phyloP scores from a whole-genome alignment of 495 filamentous ascomycete species.

The Parathielavia appendiculata region DNA sequence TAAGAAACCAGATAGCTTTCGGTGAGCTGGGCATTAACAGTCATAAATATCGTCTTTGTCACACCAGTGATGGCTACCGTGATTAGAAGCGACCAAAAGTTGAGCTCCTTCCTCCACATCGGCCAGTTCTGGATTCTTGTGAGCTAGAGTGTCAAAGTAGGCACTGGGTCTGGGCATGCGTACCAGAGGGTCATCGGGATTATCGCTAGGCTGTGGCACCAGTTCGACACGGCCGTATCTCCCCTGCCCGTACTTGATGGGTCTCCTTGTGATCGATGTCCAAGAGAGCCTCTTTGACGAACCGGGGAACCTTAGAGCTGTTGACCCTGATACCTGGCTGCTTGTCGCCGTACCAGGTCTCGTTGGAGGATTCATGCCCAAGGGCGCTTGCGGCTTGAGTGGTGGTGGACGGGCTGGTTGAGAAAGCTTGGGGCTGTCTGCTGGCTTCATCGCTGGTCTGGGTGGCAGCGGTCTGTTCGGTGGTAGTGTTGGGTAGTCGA shows the following conservation, averaged over 20 bases:
- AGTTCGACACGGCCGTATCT: conserved; percentile 42
- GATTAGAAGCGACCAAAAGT: conserved; percentile 39
- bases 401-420: conserved; percentile 23
- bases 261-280: conserved; percentile 33
- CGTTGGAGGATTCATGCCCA: conserved; percentile 29
- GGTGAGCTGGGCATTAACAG: conserved; percentile 41
- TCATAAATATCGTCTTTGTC: conserved; percentile 48
- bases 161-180: not conserved
- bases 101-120: conserved; percentile 45
- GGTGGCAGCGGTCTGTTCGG: conserved; percentile 32
- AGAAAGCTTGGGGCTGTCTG: conserved; percentile 15
- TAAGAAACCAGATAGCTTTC: conserved; percentile 40
- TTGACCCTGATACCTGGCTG: conserved; percentile 13
- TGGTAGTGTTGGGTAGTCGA: conserved; percentile 18
- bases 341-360: conserved; percentile 26
- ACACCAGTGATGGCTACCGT: conserved; percentile 39
- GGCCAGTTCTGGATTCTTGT: conserved; percentile 44
- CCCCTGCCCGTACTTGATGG: conserved; percentile 45
- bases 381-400: conserved; percentile 21
- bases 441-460: conserved; percentile 20
- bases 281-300: conserved; percentile 36
- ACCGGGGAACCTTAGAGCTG: conserved; percentile 24
- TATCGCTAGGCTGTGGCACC: conserved; percentile 46
- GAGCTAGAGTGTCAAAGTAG: not conserved
- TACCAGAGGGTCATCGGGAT: conserved; percentile 47